Percentiles rank a stretch among this genome's conserved stretches.
phyloP scores from a whole-genome alignment of 768 basidiomycete species.

The Lanmaoa rubissima region DNA sequence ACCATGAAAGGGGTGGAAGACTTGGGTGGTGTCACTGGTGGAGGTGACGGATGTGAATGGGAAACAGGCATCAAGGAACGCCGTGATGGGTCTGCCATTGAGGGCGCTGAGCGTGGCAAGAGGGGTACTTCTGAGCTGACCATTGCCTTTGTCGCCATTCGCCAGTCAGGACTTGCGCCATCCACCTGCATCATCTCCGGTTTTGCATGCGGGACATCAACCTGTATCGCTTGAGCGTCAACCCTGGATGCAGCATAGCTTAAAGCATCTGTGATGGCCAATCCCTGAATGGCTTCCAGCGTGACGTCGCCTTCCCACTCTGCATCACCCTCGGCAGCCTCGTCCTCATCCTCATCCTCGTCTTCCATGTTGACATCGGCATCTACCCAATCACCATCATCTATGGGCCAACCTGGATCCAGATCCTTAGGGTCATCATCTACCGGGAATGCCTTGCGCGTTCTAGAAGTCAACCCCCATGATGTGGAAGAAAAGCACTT shows the following conservation, averaged over 20 bases:
- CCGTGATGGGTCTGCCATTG: background rate
- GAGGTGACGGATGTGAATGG: constrained; percentile 4
- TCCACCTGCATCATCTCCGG: background rate
- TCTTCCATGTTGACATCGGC: constrained; percentile 33
- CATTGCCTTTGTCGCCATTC: background rate
- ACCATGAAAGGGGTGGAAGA: constrained; percentile 28
- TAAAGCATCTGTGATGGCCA: constrained; percentile 8
- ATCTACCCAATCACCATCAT: constrained; percentile 27
- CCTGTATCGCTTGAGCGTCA: constrained; percentile 5
- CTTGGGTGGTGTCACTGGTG: constrained; percentile 3
- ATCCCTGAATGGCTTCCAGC: constrained; percentile 12
- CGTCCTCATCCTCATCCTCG: constrained; percentile 33
- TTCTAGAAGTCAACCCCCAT: constrained; percentile 10
- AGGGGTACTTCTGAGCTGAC: background rate
- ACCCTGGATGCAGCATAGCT: background rate
- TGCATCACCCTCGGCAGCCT: constrained; percentile 8
- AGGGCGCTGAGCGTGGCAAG: background rate
- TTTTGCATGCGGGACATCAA: background rate
- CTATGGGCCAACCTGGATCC: constrained; percentile 20
- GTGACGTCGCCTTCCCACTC: constrained; percentile 16
- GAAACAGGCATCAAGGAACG: constrained; percentile 5
- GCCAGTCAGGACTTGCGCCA: background rate
- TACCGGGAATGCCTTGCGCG: constrained; percentile 12
- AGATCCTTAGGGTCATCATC: constrained; percentile 20
- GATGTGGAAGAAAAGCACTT: constrained; percentile 14